phyloP scores from a whole-genome alignment of 2,329 filamentous ascomycete genomes.

The Clarireedia paspali region DNA sequence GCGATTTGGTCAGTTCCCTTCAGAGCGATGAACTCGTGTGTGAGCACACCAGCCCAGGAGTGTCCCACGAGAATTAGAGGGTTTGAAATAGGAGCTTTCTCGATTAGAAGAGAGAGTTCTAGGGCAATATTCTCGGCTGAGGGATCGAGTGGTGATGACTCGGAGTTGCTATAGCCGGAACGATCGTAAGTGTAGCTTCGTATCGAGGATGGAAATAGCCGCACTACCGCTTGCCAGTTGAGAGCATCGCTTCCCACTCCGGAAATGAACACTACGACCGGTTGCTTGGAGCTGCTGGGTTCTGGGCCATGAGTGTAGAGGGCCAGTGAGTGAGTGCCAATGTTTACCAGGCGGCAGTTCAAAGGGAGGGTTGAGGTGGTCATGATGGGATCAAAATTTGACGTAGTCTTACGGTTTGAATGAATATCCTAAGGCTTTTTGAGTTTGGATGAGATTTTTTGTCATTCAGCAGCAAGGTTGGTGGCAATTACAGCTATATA shows the following conservation, averaged over 20 bases:
- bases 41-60: conserved; percentile 15
- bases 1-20: conserved; percentile 9
- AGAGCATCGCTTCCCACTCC: conserved; percentile 1
- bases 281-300: not conserved
- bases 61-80: conserved; percentile 17
- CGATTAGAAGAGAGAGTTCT: conserved; percentile 14
- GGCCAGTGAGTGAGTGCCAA: conserved; percentile 15
- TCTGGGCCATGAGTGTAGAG: conserved; percentile 15
- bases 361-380: not conserved
- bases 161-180: conserved; percentile 12
- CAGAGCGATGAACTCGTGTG: conserved; percentile 12
- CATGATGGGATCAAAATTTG: not conserved
- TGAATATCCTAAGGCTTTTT: too few species aligned
- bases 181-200: conserved; percentile 17
- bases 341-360: conserved; percentile 5
- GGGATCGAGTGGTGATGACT: conserved; percentile 11
- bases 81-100: conserved; percentile 6
- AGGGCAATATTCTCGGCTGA: conserved; percentile 16
- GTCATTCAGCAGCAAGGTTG: too few species aligned
- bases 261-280: not conserved
- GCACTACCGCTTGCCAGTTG: conserved; percentile 12
- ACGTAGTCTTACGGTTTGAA: too few species aligned
- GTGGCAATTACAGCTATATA: too few species aligned
- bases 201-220: conserved; percentile 7
- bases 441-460: too few species aligned